phyloP scores from a whole-genome alignment of 192 early-diverging fungal genomes.

The Coemansia sp. region DNA sequence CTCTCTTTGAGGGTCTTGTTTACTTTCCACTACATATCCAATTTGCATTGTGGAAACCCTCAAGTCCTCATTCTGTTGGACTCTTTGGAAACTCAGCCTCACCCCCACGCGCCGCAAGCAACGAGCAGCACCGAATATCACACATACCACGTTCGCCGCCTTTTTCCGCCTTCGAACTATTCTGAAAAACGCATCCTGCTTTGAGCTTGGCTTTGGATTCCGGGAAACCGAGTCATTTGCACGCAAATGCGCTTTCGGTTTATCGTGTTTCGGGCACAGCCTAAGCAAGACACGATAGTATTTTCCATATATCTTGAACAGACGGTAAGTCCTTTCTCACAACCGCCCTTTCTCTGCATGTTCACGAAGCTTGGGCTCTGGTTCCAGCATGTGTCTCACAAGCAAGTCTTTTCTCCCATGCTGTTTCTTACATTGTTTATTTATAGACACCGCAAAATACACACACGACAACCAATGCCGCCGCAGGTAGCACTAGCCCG shows the following conservation, averaged over 20 bases:
- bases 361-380: not conserved
- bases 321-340: slow-evolving; percentile 11
- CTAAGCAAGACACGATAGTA: slow-evolving; percentile 32
- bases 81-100: not conserved
- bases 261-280: slow-evolving; percentile 56
- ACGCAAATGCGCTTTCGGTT: slow-evolving; percentile 51
- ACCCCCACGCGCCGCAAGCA: not conserved
- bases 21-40: not conserved
- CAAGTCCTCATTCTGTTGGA: not conserved
- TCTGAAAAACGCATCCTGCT: not conserved
- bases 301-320: slow-evolving; percentile 52
- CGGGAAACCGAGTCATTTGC: not conserved
- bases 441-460: not conserved
- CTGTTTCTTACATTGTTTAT: not conserved
- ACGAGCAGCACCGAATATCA: not conserved
- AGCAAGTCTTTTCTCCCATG: not conserved
- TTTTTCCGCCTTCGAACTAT: not conserved
- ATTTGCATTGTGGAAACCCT: not conserved
- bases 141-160: not conserved
- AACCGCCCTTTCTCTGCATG: not conserved
- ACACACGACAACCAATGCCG: not conserved
- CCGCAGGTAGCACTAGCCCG: not conserved
- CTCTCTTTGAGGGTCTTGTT: not conserved
- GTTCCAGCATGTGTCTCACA: not conserved
- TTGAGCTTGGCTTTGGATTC: not conserved